phyloP scores from a whole-genome alignment of 129 eudicot species.

The Apium graveolens region DNA sequence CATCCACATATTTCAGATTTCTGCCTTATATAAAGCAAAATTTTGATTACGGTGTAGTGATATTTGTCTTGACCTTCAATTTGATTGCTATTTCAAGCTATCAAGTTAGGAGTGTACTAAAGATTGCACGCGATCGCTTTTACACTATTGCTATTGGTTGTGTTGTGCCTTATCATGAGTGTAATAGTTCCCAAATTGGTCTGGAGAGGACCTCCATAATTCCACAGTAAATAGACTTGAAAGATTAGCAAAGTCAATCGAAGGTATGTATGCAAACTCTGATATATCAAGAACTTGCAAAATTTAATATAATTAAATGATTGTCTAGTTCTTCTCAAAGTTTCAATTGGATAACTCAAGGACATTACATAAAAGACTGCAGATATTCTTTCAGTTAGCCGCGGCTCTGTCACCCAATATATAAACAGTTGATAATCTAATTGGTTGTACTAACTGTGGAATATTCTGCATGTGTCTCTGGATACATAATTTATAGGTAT shows the following conservation, averaged over 20 bases:
- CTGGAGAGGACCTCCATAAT: no score
- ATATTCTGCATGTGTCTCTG: slow-evolving; percentile 64
- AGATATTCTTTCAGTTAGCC: no score
- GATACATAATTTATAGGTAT: no score
- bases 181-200: slow-evolving; percentile 78
- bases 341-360: not conserved
- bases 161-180: slow-evolving; percentile 73
- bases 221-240: no score
- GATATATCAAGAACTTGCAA: not conserved
- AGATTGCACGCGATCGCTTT: no score
- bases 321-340: not conserved
- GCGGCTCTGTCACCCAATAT: not conserved
- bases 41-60: no score
- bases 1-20: slow-evolving; percentile 66
- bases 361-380: no score
- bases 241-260: no score
- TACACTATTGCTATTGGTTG: slow-evolving; percentile 77
- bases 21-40: slow-evolving; percentile 71
- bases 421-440: not conserved
- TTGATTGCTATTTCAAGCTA: slow-evolving; percentile 79
- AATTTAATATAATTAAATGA: not conserved
- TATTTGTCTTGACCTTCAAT: no score
- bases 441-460: no score
- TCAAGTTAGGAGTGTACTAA: slow-evolving; percentile 54
- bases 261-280: no score